Percentiles rank a stretch among this genome's conserved stretches.
Conservation (phyloP, 106 monocot genomes). For the Dioscorea dumetorum region DNA sequence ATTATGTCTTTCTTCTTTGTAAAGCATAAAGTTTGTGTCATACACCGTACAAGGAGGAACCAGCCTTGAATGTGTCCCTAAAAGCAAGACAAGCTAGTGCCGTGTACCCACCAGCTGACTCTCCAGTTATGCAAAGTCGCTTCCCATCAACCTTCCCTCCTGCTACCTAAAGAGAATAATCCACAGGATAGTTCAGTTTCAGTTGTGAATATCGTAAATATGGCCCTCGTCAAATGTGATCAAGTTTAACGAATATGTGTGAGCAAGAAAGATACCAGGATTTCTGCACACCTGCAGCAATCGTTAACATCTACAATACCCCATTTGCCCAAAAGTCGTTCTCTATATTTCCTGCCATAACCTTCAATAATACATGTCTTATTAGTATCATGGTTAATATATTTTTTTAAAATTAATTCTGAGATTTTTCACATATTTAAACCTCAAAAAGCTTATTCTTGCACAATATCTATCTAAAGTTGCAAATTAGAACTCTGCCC, state of each 20-base stretch:
- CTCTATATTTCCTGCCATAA: conserved; percentile 89
- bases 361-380: conserved; percentile 36
- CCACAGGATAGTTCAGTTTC: neutral
- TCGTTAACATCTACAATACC: conserved; percentile 94
- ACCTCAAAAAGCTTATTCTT: too few species aligned
- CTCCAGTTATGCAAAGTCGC: conserved; percentile 80
- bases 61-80: conserved; percentile 73
- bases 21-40: conserved; percentile 8
- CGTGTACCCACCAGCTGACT: conserved; percentile 93
- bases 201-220: too few species aligned
- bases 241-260: too few species aligned
- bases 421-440: too few species aligned
- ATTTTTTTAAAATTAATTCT: too few species aligned
- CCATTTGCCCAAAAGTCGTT: conserved; percentile 76
- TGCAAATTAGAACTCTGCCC: too few species aligned
- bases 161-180: conserved; percentile 33
- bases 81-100: conserved; percentile 91
- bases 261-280: conserved; percentile 35
- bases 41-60: conserved; percentile 89
- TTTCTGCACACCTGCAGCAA: conserved; percentile 80
- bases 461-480: too few species aligned
- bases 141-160: conserved; percentile 70
- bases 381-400: neutral
- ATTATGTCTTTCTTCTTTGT: too few species aligned
- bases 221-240: too few species aligned